These are phyloP conservation scores for Colletotrichum higginsianum DNA, from an alignment of 2,329 filamentous ascomycete genomes.

Conservation along the genomic window DNA sequence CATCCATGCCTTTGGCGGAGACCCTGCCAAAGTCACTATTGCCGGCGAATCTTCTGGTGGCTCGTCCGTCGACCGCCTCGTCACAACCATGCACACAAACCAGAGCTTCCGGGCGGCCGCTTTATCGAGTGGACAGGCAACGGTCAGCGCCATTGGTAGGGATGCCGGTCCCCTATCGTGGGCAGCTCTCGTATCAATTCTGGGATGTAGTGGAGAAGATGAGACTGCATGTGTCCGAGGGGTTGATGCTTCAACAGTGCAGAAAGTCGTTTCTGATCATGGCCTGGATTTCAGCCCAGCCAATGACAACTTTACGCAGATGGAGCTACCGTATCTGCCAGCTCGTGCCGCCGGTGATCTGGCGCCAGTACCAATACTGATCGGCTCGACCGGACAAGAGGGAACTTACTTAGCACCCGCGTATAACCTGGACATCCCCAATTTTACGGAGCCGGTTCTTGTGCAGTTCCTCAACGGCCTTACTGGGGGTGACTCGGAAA, in stretches of 20 bases:
- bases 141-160: slow-evolving; percentile 17
- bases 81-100: slow-evolving; percentile 13
- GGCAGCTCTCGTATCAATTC: not conserved
- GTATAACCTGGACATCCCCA: slow-evolving; percentile 8
- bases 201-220: slow-evolving; percentile 5
- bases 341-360: slow-evolving; percentile 13
- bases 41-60: slow-evolving; percentile 70
- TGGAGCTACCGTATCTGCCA: slow-evolving; percentile 14
- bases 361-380: slow-evolving; percentile 8
- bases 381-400: slow-evolving; percentile 14
- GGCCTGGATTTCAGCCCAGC: slow-evolving; percentile 20
- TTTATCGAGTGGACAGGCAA: slow-evolving; percentile 27
- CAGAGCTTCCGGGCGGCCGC: slow-evolving; percentile 21
- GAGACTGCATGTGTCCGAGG: slow-evolving; percentile 17
- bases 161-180: slow-evolving; percentile 19
- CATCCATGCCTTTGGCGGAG: slow-evolving; percentile 74
- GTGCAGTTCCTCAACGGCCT: not conserved
- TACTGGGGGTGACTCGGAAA: not conserved
- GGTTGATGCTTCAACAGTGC: not conserved
- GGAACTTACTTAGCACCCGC: slow-evolving; percentile 11
- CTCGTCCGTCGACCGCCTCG: slow-evolving; percentile 62
- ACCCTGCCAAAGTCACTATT: slow-evolving; percentile 72
- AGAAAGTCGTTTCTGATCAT: not conserved
- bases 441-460: not conserved
- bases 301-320: slow-evolving; percentile 28